Percentiles rank a stretch among this genome's conserved stretches.
Evolutionary conservation across 768 basidiomycete species (phyloP).

Genomic region (Galerina sulciceps): DNA sequence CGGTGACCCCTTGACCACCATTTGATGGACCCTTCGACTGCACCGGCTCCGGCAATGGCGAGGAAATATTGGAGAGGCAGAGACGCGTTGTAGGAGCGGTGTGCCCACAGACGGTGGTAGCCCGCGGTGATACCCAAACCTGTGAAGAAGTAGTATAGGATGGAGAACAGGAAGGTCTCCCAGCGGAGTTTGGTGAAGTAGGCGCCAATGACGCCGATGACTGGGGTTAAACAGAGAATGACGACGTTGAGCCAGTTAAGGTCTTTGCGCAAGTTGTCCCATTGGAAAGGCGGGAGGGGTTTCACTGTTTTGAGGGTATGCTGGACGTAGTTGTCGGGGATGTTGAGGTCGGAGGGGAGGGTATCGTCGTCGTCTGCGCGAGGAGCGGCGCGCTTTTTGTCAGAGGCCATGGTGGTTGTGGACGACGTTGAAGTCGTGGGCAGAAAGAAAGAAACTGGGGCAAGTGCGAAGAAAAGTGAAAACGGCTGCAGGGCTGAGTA

Average conservation of each 20-base stretch:
- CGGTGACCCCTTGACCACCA: constrained; percentile 99
- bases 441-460: constrained; percentile 10
- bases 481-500: constrained; percentile 17
- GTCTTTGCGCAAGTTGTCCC: constrained; percentile 61
- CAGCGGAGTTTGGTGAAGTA: constrained; percentile 65
- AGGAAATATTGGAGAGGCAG: constrained; percentile 84
- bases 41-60: constrained; percentile 86
- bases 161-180: constrained; percentile 68
- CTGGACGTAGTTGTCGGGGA: constrained; percentile 84
- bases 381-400: constrained; percentile 1
- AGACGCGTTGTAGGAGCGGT: constrained; percentile 93
- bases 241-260: constrained; percentile 78
- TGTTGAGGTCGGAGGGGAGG: constrained; percentile 55
- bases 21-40: constrained; percentile 95
- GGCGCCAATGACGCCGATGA: constrained; percentile 75
- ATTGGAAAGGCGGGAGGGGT: constrained; percentile 67
- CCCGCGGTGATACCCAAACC: constrained; percentile 93
- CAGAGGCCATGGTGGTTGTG: constrained; percentile 4
- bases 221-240: constrained; percentile 76
- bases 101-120: constrained; percentile 98
- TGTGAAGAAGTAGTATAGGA: constrained; percentile 44
- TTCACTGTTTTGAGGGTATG: constrained; percentile 73
- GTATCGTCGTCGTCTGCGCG: constrained; percentile 22
- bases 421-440: constrained; percentile 15
- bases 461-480: constrained; percentile 9